A percentile compares a stretch with the other conserved stretches of the same genome.
Conservation (phyloP, 805 yeast species). For the Maudiozyma serrabonitensis region DNA sequence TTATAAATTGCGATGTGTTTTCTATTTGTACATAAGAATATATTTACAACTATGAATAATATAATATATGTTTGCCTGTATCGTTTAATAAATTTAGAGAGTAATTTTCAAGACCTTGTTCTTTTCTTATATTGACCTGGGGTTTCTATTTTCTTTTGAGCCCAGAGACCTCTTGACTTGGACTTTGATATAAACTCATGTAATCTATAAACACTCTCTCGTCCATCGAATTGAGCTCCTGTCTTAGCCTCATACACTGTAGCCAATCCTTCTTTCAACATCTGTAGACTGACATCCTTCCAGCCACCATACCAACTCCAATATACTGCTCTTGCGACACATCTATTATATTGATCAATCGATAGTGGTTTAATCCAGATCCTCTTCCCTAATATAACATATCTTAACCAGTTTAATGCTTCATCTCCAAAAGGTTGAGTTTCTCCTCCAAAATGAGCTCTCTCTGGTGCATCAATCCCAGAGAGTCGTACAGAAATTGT, state of each 20-base stretch:
- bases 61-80: too few species aligned
- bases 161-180: constrained; percentile 61
- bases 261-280: constrained; percentile 76
- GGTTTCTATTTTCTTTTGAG: constrained; percentile 42
- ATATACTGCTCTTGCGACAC: constrained; percentile 66
- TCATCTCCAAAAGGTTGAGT: constrained; percentile 84
- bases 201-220: constrained; percentile 47
- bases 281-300: constrained; percentile 76
- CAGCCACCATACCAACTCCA: constrained; percentile 52
- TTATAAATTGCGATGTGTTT: too few species aligned
- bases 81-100: too few species aligned
- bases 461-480: constrained; percentile 96
- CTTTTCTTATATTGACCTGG: constrained; percentile 70
- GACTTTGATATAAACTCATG: constrained; percentile 53
- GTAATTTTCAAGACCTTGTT: background rate
- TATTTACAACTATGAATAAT: too few species aligned
- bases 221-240: constrained; percentile 81
- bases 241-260: constrained; percentile 76
- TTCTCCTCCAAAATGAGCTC: constrained; percentile 88
- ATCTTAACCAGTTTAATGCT: constrained; percentile 67
- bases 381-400: constrained; percentile 52
- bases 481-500: constrained; percentile 78
- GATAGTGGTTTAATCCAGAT: constrained; percentile 71
- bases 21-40: too few species aligned
- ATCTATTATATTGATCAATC: constrained; percentile 81